A percentile compares a stretch with the other conserved stretches of the same genome.
phyloP scores from a whole-genome alignment of 768 basidiomycete genomes.

The Russula abietina region DNA sequence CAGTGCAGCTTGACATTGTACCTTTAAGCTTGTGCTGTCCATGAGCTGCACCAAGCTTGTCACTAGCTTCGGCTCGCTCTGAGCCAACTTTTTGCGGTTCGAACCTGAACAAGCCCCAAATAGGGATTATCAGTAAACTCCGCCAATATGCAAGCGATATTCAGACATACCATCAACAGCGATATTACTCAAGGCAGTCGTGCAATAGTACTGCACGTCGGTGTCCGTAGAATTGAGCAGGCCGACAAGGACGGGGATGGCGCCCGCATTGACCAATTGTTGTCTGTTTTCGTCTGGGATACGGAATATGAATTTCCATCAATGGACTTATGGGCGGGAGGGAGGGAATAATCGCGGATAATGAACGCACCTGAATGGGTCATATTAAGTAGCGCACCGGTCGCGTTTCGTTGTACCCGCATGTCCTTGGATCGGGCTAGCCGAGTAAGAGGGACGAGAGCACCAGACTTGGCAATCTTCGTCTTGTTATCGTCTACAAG shows the following conservation, averaged over 20 bases:
- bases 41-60: slow-evolving; percentile 89
- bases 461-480: slow-evolving; percentile 98
- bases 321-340: not conserved
- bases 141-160: not conserved
- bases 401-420: slow-evolving; percentile 98
- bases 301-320: slow-evolving; percentile 1
- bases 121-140: slow-evolving; percentile 3
- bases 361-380: slow-evolving; percentile 82
- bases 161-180: slow-evolving; percentile 77
- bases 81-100: slow-evolving; percentile 91
- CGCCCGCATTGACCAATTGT: slow-evolving; percentile 96
- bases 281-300: slow-evolving; percentile 92
- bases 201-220: slow-evolving; percentile 99
- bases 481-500: slow-evolving; percentile 95
- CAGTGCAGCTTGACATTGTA: slow-evolving; percentile 96
- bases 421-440: slow-evolving; percentile 97
- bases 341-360: slow-evolving; percentile 2
- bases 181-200: slow-evolving; percentile 96
- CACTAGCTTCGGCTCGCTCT: slow-evolving; percentile 91
- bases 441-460: slow-evolving; percentile 93
- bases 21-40: slow-evolving; percentile 96
- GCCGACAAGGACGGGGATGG: slow-evolving; percentile 94
- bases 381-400: slow-evolving; percentile 97
- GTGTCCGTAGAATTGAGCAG: slow-evolving; percentile 94
- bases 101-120: slow-evolving; percentile 39